A percentile compares a stretch with the other conserved stretches of the same genome.
phyloP scores from a whole-genome alignment of 495 filamentous ascomycete species.

The Talaromyces borbonicus region DNA sequence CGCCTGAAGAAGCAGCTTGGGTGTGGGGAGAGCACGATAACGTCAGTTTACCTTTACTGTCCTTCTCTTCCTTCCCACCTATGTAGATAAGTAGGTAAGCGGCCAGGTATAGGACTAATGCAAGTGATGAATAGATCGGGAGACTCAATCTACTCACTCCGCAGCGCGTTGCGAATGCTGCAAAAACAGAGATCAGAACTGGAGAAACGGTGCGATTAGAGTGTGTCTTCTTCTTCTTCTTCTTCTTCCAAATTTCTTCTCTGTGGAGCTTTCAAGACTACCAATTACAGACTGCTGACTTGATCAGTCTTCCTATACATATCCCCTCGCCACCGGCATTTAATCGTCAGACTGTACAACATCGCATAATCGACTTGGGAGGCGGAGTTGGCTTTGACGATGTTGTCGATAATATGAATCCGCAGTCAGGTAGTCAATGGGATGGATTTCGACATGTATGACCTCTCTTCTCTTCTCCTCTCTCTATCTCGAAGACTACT shows the following conservation, averaged over 20 bases:
- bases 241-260: background rate
- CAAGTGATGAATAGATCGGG: background rate
- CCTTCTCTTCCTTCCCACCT: background rate
- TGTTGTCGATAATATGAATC: slow-evolving; percentile 52
- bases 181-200: slow-evolving; percentile 39
- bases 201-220: slow-evolving; percentile 44
- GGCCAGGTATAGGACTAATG: background rate
- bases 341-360: slow-evolving; percentile 39
- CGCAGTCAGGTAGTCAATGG: slow-evolving; percentile 66
- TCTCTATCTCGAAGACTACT: background rate
- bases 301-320: slow-evolving; percentile 42
- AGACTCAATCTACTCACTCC: slow-evolving; percentile 15
- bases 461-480: background rate
- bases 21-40: slow-evolving; percentile 54
- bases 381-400: slow-evolving; percentile 46
- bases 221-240: slow-evolving; percentile 15
- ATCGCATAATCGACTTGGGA: slow-evolving; percentile 37
- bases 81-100: background rate
- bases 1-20: slow-evolving; percentile 46
- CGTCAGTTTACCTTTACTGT: slow-evolving; percentile 42
- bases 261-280: too few relatives aligned
- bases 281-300: background rate
- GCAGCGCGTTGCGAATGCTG: slow-evolving; percentile 35
- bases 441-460: slow-evolving; percentile 58
- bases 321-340: slow-evolving; percentile 42